These are phyloP conservation scores for Rhododendron simsii DNA, from an alignment of 148 eudicot species.

Conservation along the genomic window DNA sequence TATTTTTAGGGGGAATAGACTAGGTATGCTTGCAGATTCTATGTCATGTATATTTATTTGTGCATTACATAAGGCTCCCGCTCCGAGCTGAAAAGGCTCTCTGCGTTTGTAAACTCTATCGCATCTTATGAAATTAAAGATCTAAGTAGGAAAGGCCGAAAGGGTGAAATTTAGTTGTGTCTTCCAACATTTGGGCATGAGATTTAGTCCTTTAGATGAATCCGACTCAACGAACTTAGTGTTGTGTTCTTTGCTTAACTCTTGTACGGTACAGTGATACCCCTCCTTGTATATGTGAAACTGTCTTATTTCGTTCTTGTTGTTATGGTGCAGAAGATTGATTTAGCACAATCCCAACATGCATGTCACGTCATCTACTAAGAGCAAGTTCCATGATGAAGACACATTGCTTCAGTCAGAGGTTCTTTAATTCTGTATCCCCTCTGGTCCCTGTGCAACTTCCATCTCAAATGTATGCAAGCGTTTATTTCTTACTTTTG, in stretches of 20 bases:
- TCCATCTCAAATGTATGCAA: conserved; percentile 55
- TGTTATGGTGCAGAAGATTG: background rate
- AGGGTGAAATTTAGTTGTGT: background rate
- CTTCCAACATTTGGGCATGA: background rate
- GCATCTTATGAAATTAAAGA: background rate
- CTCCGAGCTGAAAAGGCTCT: background rate
- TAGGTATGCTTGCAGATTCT: background rate
- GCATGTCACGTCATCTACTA: conserved; percentile 9
- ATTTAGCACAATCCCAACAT: background rate
- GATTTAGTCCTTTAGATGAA: background rate
- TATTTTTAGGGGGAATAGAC: background rate
- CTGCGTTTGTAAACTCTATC: background rate
- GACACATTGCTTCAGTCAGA: conserved; percentile 39
- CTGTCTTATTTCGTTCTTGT: background rate
- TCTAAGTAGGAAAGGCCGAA: background rate
- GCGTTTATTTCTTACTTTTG: background rate
- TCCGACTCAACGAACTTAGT: background rate
- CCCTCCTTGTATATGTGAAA: background rate
- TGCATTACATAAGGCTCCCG: background rate
- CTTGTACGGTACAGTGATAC: background rate
- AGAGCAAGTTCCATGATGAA: conserved; percentile 30
- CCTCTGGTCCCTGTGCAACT: conserved; percentile 44
- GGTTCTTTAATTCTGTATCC: conserved; percentile 32
- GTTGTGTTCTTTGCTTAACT: background rate
- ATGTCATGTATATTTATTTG: background rate